These are phyloP conservation scores for Kuraishia borneana DNA, from an alignment of 805 yeast species.

Conservation along the genomic window DNA sequence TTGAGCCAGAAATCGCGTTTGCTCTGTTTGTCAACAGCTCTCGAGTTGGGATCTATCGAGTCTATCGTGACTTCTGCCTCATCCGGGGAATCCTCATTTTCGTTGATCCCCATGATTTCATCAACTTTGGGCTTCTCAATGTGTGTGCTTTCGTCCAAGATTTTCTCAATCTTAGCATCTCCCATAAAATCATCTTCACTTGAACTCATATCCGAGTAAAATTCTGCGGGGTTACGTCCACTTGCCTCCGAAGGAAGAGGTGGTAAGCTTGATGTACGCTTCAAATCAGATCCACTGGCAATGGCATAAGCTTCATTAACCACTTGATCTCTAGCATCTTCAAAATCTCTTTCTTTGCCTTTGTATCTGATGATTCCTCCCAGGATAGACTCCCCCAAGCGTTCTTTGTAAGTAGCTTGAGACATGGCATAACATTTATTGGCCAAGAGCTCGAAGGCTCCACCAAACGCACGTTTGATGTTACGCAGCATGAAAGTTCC, in stretches of 20 bases:
- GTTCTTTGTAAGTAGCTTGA: conserved; percentile 47
- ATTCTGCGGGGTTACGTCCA: conserved; percentile 27
- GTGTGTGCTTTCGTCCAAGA: conserved; percentile 1
- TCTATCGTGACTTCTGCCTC: background rate
- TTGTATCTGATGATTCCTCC: conserved; percentile 71
- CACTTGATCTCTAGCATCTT: conserved; percentile 59
- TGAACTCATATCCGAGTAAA: conserved; percentile 28
- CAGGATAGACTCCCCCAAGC: conserved; percentile 62
- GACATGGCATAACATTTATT: conserved; percentile 69
- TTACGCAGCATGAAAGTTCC: conserved; percentile 75
- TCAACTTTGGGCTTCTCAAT: conserved; percentile 8
- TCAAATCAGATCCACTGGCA: conserved; percentile 10
- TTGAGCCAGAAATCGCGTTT: conserved; percentile 26
- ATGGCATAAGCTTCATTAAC: conserved; percentile 42
- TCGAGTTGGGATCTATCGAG: conserved; percentile 2
- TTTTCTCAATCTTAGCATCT: conserved; percentile 6
- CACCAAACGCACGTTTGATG: conserved; percentile 77
- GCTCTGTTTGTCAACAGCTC: conserved; percentile 6
- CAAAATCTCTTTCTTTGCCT: conserved; percentile 68
- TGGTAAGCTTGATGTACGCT: conserved; percentile 11
- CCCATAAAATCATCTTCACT: conserved; percentile 15
- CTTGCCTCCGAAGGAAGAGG: conserved; percentile 21
- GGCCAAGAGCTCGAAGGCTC: conserved; percentile 70
- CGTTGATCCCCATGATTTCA: conserved; percentile 13
- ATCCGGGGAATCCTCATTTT: conserved; percentile 9